phyloP scores from a whole-genome alignment of 2,329 filamentous ascomycete species.

The Coniosporium tulheliwenetii region DNA sequence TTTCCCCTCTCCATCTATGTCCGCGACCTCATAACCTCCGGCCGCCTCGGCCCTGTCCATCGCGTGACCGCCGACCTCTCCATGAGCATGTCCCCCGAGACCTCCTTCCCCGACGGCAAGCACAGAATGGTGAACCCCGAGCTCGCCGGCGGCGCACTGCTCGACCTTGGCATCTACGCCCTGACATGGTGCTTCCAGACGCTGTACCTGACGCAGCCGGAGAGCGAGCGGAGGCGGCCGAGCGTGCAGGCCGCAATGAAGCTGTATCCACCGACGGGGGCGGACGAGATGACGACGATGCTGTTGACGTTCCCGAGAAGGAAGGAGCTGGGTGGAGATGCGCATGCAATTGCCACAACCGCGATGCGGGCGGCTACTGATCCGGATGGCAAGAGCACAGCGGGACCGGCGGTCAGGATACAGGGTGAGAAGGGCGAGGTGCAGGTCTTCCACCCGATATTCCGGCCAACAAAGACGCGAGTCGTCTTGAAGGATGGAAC shows the following conservation, averaged over 20 bases:
- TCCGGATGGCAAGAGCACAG: constrained; percentile 42
- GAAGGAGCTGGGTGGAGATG: too few species aligned
- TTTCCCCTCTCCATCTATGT: constrained; percentile 71
- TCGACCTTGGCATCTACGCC: constrained; percentile 80
- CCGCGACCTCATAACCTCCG: constrained; percentile 45
- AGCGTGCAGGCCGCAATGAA: constrained; percentile 51
- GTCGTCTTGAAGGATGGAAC: constrained; percentile 25
- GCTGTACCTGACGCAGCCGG: constrained; percentile 64
- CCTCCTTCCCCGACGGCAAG: constrained; percentile 17
- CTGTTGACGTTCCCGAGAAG: constrained; percentile 56
- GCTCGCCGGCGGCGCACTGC: constrained; percentile 65
- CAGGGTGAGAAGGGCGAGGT: constrained; percentile 72
- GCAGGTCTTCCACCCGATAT: constrained; percentile 60
- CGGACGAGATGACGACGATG: constrained; percentile 65
- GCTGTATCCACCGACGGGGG: constrained; percentile 56
- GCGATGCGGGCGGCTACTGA: constrained; percentile 46
- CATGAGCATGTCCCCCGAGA: constrained; percentile 45
- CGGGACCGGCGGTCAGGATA: constrained; percentile 57
- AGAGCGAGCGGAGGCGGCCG: constrained; percentile 47
- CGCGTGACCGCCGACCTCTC: constrained; percentile 42
- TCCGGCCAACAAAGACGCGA: constrained; percentile 39
- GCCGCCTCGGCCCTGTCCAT: constrained; percentile 38
- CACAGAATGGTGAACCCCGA: constrained; percentile 74
- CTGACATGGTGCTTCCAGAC: constrained; percentile 86
- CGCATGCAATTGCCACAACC: constrained; percentile 24